Percentiles rank a stretch among this genome's conserved stretches.
These are phyloP conservation scores for Lagenidium sp. DNA, from an alignment of 352 stramenopile genomes.

Conservation along the genomic window DNA sequence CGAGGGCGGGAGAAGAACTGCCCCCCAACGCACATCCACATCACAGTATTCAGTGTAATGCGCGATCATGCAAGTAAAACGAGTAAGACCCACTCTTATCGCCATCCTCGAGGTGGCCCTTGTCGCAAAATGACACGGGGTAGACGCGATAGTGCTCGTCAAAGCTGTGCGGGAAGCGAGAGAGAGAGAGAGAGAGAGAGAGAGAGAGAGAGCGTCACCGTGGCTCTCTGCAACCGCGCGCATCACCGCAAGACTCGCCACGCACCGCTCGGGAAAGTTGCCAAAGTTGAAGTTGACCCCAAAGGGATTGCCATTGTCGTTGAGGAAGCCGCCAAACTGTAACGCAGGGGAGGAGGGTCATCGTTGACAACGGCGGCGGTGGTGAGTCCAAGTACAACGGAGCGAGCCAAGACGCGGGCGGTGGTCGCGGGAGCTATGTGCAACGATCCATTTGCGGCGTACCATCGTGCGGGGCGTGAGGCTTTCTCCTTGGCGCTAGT, in stretches of 20 bases:
- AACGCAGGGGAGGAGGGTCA: background rate
- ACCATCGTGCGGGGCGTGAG: no score
- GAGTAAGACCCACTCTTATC: constrained; percentile 81
- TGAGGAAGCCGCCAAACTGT: constrained; percentile 65
- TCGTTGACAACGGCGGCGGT: background rate
- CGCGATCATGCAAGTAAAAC: no score
- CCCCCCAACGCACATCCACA: background rate
- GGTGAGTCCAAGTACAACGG: no score
- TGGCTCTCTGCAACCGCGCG: background rate
- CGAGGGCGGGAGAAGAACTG: constrained; percentile 95
- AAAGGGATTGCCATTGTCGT: constrained; percentile 69
- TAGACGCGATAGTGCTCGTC: constrained; percentile 86
- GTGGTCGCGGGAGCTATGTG: no score
- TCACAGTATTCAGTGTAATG: background rate
- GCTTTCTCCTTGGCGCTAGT: no score
- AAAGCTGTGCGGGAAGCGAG: constrained; percentile 29
- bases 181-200: background rate
- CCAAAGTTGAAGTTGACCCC: constrained; percentile 74
- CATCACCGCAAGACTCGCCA: background rate
- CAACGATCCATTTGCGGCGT: no score
- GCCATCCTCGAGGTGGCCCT: constrained; percentile 81
- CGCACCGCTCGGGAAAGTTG: constrained; percentile 59
- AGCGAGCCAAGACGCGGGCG: no score
- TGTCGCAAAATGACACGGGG: constrained; percentile 83
- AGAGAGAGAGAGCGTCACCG: background rate